These are phyloP conservation scores for Penicillium fuscoglaucum DNA, from an alignment of 2,329 filamentous ascomycete species.

Conservation along the genomic window DNA sequence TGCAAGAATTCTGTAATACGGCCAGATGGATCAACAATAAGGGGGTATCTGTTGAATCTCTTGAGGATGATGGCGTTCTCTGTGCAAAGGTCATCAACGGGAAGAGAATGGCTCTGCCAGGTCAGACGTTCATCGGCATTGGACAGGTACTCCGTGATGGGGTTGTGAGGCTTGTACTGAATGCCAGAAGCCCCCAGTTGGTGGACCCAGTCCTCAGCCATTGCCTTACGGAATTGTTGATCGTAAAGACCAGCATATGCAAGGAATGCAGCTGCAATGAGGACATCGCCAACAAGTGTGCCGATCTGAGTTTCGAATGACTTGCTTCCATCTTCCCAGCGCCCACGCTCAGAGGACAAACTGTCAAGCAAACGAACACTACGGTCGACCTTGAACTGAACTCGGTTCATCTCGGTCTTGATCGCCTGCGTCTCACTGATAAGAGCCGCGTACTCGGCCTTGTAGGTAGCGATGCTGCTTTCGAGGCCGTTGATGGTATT, in stretches of 20 bases:
- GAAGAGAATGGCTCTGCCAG: conserved; percentile 92
- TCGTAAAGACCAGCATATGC: conserved; percentile 97
- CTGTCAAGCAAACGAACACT: conserved; percentile 93
- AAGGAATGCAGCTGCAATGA: conserved; percentile 94
- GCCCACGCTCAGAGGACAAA: conserved; percentile 84
- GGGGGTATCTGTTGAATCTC: conserved; percentile 95
- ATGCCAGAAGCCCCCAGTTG: conserved; percentile 93
- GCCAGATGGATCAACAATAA: conserved; percentile 97
- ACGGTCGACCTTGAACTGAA: conserved; percentile 96
- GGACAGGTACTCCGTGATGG: conserved; percentile 93
- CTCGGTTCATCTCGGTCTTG: conserved; percentile 92
- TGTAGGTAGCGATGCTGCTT: conserved; percentile 89
- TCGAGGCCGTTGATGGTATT: conserved; percentile 82
- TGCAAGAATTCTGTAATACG: conserved; percentile 92
- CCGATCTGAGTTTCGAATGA: conserved; percentile 98
- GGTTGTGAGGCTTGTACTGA: conserved; percentile 88
- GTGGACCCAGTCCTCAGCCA: conserved; percentile 96
- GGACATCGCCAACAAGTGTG: conserved; percentile 91
- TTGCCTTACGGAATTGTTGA: conserved; percentile 94
- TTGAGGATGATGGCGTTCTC: conserved; percentile 98
- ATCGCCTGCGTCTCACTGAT: conserved; percentile 98
- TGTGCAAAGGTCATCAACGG: conserved; percentile 95
- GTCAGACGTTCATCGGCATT: conserved; percentile 91
- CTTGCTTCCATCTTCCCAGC: conserved; percentile 97
- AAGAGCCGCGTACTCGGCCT: conserved; percentile 89